Conservation (phyloP, 495 filamentous ascomycete genomes). For the Neurospora sp. region DNA sequence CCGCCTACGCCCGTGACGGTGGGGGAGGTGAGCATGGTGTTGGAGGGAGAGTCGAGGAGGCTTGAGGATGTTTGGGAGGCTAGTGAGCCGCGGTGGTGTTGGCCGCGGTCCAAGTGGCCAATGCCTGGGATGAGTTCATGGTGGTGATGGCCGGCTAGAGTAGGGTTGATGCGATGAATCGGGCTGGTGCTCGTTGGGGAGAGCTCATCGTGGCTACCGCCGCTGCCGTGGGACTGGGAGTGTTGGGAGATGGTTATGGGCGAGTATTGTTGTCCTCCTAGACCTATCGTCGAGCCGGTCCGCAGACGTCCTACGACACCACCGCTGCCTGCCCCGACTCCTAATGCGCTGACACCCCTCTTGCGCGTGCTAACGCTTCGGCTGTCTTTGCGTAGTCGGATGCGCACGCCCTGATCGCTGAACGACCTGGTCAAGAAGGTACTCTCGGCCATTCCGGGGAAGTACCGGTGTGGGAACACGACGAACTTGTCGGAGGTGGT, state of each 20-base stretch:
- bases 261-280: not conserved
- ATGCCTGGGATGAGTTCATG: not conserved
- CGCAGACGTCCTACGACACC: not conserved
- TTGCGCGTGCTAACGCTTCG: constrained; percentile 35
- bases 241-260: not conserved
- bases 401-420: constrained; percentile 85
- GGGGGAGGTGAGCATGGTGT: not conserved
- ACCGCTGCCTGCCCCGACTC: not conserved
- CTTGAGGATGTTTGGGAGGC: not conserved
- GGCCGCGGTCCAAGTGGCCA: not conserved
- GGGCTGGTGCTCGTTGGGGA: not conserved
- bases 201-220: not conserved
- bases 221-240: not conserved
- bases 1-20: not conserved
- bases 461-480: constrained; percentile 69
- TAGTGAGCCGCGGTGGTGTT: not conserved
- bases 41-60: not conserved
- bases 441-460: constrained; percentile 80
- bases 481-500: constrained; percentile 66
- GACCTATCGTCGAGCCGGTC: not conserved
- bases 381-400: constrained; percentile 79
- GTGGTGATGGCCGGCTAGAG: not conserved
- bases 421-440: constrained; percentile 88
- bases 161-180: not conserved
- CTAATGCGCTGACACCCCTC: constrained; percentile 16